Evolutionary conservation across 306 rosid species (phyloP).

Genomic region (Coriaria nepalensis): DNA sequence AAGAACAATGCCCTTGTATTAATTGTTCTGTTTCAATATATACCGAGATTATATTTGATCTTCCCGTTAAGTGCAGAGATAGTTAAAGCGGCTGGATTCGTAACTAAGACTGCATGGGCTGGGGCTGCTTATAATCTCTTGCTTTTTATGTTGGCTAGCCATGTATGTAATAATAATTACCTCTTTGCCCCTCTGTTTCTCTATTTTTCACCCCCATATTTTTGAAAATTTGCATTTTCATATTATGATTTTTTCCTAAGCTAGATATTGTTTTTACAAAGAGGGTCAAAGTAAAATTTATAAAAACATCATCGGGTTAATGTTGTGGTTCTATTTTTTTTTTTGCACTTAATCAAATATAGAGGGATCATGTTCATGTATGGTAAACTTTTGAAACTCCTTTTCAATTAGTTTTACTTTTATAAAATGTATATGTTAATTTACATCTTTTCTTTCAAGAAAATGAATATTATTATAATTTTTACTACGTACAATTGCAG

Average conservation of each 20-base stretch:
- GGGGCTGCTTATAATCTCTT: constrained; percentile 97
- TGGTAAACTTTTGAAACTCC: too few relatives aligned
- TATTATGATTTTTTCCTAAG: too few relatives aligned
- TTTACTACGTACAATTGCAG: constrained; percentile 26
- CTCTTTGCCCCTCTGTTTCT: too few relatives aligned
- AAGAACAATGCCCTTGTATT: constrained; percentile 91
- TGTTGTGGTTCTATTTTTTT: too few relatives aligned
- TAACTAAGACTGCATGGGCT: constrained; percentile 99
- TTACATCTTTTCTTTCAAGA: constrained; percentile 3
- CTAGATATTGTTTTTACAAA: too few relatives aligned
- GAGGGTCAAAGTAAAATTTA: too few relatives aligned
- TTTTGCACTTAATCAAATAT: too few relatives aligned
- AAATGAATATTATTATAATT: constrained; percentile 7
- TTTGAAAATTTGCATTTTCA: not conserved
- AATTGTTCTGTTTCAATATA: constrained; percentile 85
- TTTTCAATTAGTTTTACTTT: too few relatives aligned
- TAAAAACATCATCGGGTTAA: too few relatives aligned
- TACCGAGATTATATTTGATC: constrained; percentile 90
- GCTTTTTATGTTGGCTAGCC: constrained; percentile 95
- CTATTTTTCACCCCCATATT: not conserved
- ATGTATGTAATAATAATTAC: too few relatives aligned
- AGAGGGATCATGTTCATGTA: too few relatives aligned
- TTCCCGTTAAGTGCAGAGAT: constrained; percentile 81
- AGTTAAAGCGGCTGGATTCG: constrained; percentile 92
- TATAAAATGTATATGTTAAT: not conserved